A percentile compares a stretch with the other conserved stretches of the same genome.
These are phyloP conservation scores for Chrysanthemum lavandulifolium DNA, from an alignment of 129 eudicot genomes.

Conservation along the genomic window DNA sequence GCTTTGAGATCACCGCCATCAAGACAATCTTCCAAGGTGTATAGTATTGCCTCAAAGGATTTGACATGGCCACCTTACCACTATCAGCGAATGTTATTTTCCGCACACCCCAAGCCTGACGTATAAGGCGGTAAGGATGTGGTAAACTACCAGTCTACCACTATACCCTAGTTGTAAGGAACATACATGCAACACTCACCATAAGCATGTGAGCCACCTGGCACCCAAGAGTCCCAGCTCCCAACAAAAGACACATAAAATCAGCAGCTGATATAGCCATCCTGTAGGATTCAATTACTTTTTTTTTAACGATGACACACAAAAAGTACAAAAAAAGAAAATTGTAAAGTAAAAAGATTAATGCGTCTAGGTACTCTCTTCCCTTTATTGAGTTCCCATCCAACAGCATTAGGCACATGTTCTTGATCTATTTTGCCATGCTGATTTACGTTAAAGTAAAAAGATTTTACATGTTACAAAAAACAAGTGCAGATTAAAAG, in stretches of 20 bases:
- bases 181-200: conserved; percentile 48
- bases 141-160: not conserved
- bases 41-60: conserved; percentile 92
- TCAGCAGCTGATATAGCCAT: conserved; percentile 90
- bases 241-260: conserved; percentile 79
- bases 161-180: conserved; percentile 15
- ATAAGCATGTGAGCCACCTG: conserved; percentile 96
- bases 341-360: no score
- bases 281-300: conserved; percentile 41
- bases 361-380: conserved; percentile 48
- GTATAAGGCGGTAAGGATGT: conserved; percentile 4
- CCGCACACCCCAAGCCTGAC: conserved; percentile 92
- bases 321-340: not conserved
- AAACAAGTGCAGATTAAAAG: conserved; percentile 10
- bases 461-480: not conserved
- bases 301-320: not conserved
- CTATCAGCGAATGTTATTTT: conserved; percentile 85
- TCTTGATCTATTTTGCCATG: conserved; percentile 43
- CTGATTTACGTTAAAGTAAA: conserved; percentile 39
- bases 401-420: conserved; percentile 63
- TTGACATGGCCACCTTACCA: conserved; percentile 94
- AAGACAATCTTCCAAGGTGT: conserved; percentile 41
- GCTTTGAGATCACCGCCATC: no score
- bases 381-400: conserved; percentile 70
- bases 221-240: conserved; percentile 98